phyloP scores from a whole-genome alignment of 2,329 filamentous ascomycete species.

The Dothideomycetes sp. region DNA sequence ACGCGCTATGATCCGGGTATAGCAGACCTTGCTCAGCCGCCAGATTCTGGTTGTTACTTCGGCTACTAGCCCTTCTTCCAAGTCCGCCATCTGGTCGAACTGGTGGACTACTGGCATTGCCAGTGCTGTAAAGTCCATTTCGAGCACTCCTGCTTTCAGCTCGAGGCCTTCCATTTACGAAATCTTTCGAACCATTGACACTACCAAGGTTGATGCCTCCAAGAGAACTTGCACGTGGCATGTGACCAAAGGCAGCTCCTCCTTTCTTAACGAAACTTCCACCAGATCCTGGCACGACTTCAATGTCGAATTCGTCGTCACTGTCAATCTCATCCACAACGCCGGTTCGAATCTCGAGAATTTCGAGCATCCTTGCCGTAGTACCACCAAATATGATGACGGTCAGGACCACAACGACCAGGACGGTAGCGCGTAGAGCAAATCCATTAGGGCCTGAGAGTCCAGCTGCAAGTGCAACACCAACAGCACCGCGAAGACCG shows the following conservation, averaged over 20 bases:
- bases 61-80: slow-evolving; percentile 45
- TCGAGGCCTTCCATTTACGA: slow-evolving; percentile 21
- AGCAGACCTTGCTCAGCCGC: slow-evolving; percentile 47
- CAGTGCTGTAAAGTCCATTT: slow-evolving; percentile 51
- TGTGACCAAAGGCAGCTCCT: slow-evolving; percentile 68
- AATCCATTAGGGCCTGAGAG: slow-evolving; percentile 63
- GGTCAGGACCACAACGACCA: slow-evolving; percentile 92
- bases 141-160: slow-evolving; percentile 31
- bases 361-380: slow-evolving; percentile 94
- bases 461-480: slow-evolving; percentile 85
- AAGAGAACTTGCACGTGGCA: slow-evolving; percentile 48
- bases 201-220: slow-evolving; percentile 48
- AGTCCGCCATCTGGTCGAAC: slow-evolving; percentile 30
- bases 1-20: slow-evolving; percentile 31
- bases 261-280: slow-evolving; percentile 74
- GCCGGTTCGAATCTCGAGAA: slow-evolving; percentile 88
- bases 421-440: slow-evolving; percentile 83
- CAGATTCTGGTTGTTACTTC: slow-evolving; percentile 36
- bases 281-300: slow-evolving; percentile 53
- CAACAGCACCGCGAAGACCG: slow-evolving; percentile 86
- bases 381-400: slow-evolving; percentile 99
- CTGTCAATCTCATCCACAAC: slow-evolving; percentile 96
- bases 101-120: slow-evolving; percentile 45
- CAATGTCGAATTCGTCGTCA: slow-evolving; percentile 97
- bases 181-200: slow-evolving; percentile 30